phyloP scores from a whole-genome alignment of 2,329 filamentous ascomycete genomes.

The Colletotrichum tabaci region DNA sequence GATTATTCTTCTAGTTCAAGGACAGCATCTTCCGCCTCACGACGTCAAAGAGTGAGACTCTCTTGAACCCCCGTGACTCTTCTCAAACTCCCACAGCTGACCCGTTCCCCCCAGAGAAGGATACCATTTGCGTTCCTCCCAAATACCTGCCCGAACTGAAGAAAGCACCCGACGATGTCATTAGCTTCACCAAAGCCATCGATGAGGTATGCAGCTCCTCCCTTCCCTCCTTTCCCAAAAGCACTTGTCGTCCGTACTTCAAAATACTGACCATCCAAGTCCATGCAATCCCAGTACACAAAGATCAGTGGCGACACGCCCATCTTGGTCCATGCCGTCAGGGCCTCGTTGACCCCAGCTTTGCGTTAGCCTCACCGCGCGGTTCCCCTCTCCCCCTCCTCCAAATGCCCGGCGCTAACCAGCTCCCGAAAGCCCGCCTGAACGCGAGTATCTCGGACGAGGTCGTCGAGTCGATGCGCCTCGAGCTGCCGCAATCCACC shows the following conservation, averaged over 20 bases:
- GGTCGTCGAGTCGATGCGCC: slow-evolving; percentile 51
- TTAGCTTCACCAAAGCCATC: slow-evolving; percentile 49
- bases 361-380: slow-evolving; percentile 45
- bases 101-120: slow-evolving; percentile 41
- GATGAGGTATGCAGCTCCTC: slow-evolving; percentile 42
- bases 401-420: background rate
- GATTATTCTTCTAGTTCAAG: slow-evolving; percentile 47
- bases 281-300: slow-evolving; percentile 53
- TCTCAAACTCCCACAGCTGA: background rate
- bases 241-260: background rate
- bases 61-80: too few species aligned
- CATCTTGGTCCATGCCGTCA: slow-evolving; percentile 50
- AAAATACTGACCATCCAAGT: slow-evolving; percentile 38
- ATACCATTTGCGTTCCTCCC: slow-evolving; percentile 49
- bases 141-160: slow-evolving; percentile 51
- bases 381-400: too few species aligned
- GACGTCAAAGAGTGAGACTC: slow-evolving; percentile 45
- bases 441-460: slow-evolving; percentile 54
- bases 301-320: slow-evolving; percentile 46
- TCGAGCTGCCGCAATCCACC: slow-evolving; percentile 53
- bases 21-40: slow-evolving; percentile 49
- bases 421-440: slow-evolving; percentile 48
- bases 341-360: slow-evolving; percentile 51
- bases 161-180: slow-evolving; percentile 50
- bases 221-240: too few species aligned